Percentiles rank a stretch among this genome's conserved stretches.
phyloP scores from a whole-genome alignment of 2,329 filamentous ascomycete genomes.

The Aspergillus glaucus region DNA sequence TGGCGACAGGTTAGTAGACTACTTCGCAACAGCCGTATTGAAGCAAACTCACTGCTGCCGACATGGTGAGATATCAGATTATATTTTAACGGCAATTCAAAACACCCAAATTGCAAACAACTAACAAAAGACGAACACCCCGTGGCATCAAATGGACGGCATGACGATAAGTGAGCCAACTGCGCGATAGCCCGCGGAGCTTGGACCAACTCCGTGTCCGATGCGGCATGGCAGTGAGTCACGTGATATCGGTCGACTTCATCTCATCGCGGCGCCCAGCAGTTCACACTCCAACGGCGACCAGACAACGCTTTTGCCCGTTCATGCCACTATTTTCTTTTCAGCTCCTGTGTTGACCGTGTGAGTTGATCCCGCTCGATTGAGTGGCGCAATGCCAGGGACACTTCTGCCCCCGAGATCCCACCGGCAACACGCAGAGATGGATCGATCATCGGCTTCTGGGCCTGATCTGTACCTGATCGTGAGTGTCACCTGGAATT shows the following conservation, averaged over 20 bases:
- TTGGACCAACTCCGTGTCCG: constrained; percentile 12
- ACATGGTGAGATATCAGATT: constrained; percentile 15
- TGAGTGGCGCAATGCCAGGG: constrained; percentile 46
- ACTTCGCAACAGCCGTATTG: constrained; percentile 4
- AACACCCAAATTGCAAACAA: background rate
- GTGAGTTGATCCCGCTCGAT: constrained; percentile 30
- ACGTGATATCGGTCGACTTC: constrained; percentile 24
- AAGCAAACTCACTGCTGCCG: constrained; percentile 30
- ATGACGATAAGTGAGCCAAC: constrained; percentile 22
- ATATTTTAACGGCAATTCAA: constrained; percentile 4
- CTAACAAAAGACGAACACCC: background rate
- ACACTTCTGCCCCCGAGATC: constrained; percentile 43
- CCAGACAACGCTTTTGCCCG: constrained; percentile 19
- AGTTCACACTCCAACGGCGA: constrained; percentile 15
- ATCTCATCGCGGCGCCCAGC: constrained; percentile 14
- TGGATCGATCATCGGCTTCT: constrained; percentile 37
- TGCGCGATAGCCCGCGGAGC: constrained; percentile 17
- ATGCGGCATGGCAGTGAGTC: constrained; percentile 15
- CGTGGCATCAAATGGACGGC: constrained; percentile 8
- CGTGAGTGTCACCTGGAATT: constrained; percentile 24
- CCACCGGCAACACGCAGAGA: constrained; percentile 38
- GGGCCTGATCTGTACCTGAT: constrained; percentile 42
- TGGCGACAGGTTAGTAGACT: constrained; percentile 14
- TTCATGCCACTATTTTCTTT: constrained; percentile 20
- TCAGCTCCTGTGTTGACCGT: constrained; percentile 22